Percentiles rank a stretch among this genome's conserved stretches.
These are phyloP conservation scores for Vitis amurensis DNA, from an alignment of 164 flowering plant species.

Conservation along the genomic window DNA sequence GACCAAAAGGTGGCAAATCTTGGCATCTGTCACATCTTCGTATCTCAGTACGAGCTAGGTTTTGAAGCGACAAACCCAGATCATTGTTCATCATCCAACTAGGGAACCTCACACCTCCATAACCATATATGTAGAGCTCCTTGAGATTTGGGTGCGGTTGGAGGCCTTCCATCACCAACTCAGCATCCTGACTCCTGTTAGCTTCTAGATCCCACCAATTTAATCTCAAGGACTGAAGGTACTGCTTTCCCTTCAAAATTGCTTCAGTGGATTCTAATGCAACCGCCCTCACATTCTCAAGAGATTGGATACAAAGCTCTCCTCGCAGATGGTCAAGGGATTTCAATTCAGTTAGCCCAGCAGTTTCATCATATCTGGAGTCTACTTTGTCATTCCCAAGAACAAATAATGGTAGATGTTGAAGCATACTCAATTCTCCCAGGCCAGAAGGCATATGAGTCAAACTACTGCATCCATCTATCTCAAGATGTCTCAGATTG, in stretches of 20 bases:
- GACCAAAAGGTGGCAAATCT: background rate
- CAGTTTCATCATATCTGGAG: background rate
- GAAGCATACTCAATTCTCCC: background rate
- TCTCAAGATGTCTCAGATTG: background rate
- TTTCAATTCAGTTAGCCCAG: background rate
- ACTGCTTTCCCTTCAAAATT: no score
- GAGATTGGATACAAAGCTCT: background rate
- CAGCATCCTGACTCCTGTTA: background rate
- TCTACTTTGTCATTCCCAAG: background rate
- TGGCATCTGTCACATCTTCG: background rate
- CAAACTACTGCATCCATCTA: background rate
- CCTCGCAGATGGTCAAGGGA: background rate
- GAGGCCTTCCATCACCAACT: background rate
- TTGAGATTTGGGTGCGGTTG: conserved; percentile 3
- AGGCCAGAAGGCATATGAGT: no score
- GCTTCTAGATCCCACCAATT: no score
- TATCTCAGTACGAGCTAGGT: background rate
- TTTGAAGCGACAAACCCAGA: background rate
- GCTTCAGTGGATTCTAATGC: no score
- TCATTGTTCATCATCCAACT: conserved; percentile 2
- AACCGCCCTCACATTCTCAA: no score
- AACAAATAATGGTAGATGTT: background rate
- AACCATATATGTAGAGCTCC: background rate
- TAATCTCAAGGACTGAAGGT: no score
- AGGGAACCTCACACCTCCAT: background rate